Evolutionary conservation across 2,329 filamentous ascomycete species (phyloP).

Genomic region (Aureobasidium sp.): DNA sequence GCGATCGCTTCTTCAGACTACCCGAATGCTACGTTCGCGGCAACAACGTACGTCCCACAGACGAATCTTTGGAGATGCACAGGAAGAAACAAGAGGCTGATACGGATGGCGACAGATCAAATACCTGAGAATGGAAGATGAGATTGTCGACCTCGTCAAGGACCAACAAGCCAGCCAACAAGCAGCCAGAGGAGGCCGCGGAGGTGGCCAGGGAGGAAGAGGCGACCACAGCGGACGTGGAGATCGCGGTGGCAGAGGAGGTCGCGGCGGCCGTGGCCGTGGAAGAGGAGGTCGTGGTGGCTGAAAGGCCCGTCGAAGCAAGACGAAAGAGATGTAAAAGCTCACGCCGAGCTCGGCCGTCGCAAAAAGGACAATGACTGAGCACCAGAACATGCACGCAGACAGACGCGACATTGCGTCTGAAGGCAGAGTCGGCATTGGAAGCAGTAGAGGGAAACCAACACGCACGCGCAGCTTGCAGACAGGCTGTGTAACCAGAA

Average conservation of each 20-base stretch:
- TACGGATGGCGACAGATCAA: slow-evolving; percentile 66
- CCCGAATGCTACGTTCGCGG: slow-evolving; percentile 94
- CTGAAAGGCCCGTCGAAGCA: not conserved
- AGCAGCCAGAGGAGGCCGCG: slow-evolving; percentile 54
- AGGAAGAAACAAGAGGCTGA: slow-evolving; percentile 7
- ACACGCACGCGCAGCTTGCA: slow-evolving; percentile 5
- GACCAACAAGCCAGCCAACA: slow-evolving; percentile 75
- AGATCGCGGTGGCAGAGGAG: slow-evolving; percentile 52
- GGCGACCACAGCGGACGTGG: slow-evolving; percentile 44
- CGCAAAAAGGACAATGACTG: not conserved
- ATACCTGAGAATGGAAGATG: slow-evolving; percentile 91
- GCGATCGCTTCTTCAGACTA: slow-evolving; percentile 85
- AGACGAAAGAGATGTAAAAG: slow-evolving; percentile 5
- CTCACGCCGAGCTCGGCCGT: not conserved
- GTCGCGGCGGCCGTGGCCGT: slow-evolving; percentile 47
- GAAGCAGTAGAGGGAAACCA: not conserved
- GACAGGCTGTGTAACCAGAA: slow-evolving; percentile 1
- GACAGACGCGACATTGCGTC: not conserved
- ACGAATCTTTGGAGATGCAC: not conserved
- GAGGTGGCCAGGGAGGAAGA: slow-evolving; percentile 47
- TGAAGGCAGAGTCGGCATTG: not conserved
- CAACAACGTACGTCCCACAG: slow-evolving; percentile 67
- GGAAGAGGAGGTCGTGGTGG: slow-evolving; percentile 43
- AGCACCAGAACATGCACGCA: not conserved
- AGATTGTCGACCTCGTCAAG: slow-evolving; percentile 90